Conservation (phyloP, 129 eudicot genomes). For the Centella asiatica region DNA sequence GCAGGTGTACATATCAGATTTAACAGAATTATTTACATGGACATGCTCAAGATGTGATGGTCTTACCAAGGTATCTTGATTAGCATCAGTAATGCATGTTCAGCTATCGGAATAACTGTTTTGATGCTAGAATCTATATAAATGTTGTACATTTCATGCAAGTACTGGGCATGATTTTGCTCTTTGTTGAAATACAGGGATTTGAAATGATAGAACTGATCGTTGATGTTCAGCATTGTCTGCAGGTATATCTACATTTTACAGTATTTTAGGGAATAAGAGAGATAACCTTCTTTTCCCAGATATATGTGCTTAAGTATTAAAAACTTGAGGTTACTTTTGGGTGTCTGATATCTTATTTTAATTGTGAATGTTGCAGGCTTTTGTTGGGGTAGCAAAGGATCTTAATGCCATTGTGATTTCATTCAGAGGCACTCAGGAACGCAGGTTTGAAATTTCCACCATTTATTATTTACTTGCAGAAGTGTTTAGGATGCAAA, state of each 20-base stretch:
- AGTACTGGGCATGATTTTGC: conserved; percentile 8
- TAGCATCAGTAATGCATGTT: background rate
- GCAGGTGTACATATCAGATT: conserved; percentile 86
- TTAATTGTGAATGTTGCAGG: conserved; percentile 32
- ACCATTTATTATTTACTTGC: too few species aligned
- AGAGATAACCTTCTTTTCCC: background rate
- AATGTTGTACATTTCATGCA: background rate
- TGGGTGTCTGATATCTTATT: conserved; percentile 8
- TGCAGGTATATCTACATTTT: conserved; percentile 53
- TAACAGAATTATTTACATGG: conserved; percentile 81
- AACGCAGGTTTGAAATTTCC: conserved; percentile 51
- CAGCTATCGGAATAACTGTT: background rate
- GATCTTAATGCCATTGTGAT: conserved; percentile 75
- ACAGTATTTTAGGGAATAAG: background rate
- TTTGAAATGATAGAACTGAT: conserved; percentile 82
- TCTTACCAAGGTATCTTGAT: conserved; percentile 50
- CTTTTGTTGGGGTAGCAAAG: conserved; percentile 87
- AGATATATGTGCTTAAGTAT: background rate
- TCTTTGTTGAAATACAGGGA: conserved; percentile 40
- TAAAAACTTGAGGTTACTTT: background rate
- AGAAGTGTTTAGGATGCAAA: too few species aligned
- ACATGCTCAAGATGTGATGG: conserved; percentile 87
- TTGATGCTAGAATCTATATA: background rate
- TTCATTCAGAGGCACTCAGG: conserved; percentile 98
- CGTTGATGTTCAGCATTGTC: conserved; percentile 80